Evolutionary conservation across 2,329 filamentous ascomycete genomes (phyloP), one percentile per base, ranked within the genome.

Genomic region (Fonsecaea nubica): DNA sequence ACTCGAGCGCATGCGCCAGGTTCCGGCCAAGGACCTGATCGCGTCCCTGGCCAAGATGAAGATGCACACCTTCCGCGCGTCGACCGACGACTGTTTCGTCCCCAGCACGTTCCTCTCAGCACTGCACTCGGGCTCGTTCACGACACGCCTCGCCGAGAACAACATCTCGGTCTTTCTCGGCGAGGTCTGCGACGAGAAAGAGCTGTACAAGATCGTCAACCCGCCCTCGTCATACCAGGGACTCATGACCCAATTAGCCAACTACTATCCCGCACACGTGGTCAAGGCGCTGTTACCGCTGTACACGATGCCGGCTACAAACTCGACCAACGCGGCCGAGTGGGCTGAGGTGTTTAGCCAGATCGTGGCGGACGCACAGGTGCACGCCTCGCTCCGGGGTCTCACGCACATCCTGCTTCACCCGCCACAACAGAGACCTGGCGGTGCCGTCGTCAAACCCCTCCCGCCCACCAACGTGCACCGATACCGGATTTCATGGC

Each of bases 61-160:
- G 62, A 75, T 80, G 54, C 81, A 83, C 66, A 83, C 81, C 0
- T 83, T 83, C 74, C 78, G 81, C 1, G 79, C 80, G 0, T 75
- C 81, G 5, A 83, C 80, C 0, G 80, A 83, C 55, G 75, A 76
- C 7, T 36, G 77, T 0, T 83, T 83, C 63, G 76, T 82, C 18
- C 75, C 77, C 8, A 64, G 73, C 0, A 76, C 75, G 0, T 79
- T 83, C 69, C 75, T 78, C 0, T 73, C 78, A 0, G 81, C 82
- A 21, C 72, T 80, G 12, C 73, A 75, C 35, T 75, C 74, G 52
- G 76, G 77, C 0, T 68, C 63, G 0, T 81, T 83, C 56, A 78
- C 81, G 0, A 65, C 72, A 1, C 74, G 78, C 35, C 81, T 83
- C 62, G 76, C 74, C 32, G 64, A 62, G 3, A 72, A 80, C 13